These are phyloP conservation scores for Turritis glabra DNA, from an alignment of 345 rosid species.

Conservation along the genomic window DNA sequence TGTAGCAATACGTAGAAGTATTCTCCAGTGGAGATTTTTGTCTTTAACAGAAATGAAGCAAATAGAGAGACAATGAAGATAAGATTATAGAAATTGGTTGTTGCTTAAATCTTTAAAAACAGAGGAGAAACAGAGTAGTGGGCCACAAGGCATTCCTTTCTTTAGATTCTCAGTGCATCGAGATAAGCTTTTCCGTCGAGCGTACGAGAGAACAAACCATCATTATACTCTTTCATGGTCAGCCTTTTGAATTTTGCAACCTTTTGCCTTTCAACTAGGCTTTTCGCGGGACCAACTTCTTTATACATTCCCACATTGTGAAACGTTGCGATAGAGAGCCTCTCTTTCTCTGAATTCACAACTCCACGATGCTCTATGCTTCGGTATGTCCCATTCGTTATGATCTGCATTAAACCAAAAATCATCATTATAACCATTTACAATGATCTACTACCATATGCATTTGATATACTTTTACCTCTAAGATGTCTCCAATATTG, in stretches of 20 bases:
- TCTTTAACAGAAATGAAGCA: neutral
- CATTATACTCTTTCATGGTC: slow-evolving; percentile 19
- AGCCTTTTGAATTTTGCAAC: slow-evolving; percentile 32
- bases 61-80: neutral
- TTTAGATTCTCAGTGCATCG: slow-evolving; percentile 35
- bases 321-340: slow-evolving; percentile 43
- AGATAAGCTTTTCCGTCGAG: slow-evolving; percentile 41
- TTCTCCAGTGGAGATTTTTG: slow-evolving; percentile 1
- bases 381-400: slow-evolving; percentile 45
- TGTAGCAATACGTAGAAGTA: slow-evolving; percentile 15
- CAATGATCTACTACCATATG: neutral
- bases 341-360: slow-evolving; percentile 44
- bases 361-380: slow-evolving; percentile 48
- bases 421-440: neutral
- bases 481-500: slow-evolving; percentile 57
- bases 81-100: neutral
- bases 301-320: slow-evolving; percentile 25
- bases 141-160: neutral
- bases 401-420: slow-evolving; percentile 26
- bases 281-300: slow-evolving; percentile 40
- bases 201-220: slow-evolving; percentile 22
- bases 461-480: slow-evolving; percentile 29
- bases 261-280: slow-evolving; percentile 31
- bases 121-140: slow-evolving; percentile 5
- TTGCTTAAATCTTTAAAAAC: neutral